phyloP scores from a whole-genome alignment of 805 yeast genomes.

The Kodamaea fukazawae region DNA sequence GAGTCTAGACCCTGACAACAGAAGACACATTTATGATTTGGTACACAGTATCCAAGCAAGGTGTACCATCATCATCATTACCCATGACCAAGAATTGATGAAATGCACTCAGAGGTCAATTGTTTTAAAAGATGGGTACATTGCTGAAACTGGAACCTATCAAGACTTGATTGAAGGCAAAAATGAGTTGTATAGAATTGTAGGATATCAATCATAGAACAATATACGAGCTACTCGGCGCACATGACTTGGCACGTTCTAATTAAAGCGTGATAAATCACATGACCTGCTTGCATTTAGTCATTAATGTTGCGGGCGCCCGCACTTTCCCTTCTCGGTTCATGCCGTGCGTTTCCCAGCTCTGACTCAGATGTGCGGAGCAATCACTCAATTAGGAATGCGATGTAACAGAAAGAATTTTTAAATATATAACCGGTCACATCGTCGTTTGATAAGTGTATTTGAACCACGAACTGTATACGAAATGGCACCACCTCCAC shows the following conservation, averaged over 20 bases:
- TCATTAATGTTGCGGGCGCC: neutral
- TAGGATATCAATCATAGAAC: constrained; percentile 1
- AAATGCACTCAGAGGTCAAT: constrained; percentile 50
- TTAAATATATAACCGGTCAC: neutral
- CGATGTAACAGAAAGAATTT: constrained; percentile 1
- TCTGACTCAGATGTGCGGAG: constrained; percentile 9
- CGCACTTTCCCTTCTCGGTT: constrained; percentile 2
- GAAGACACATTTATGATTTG: constrained; percentile 48
- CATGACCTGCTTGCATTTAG: neutral
- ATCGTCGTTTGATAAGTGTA: too few species aligned
- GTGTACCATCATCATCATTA: constrained; percentile 56
- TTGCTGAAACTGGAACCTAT: constrained; percentile 46
- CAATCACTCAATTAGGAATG: constrained; percentile 1
- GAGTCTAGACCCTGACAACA: constrained; percentile 69
- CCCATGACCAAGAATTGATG: constrained; percentile 74
- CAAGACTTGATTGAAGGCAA: constrained; percentile 19
- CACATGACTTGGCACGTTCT: too few species aligned
- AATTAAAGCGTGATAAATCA: too few species aligned
- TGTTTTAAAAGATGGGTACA: constrained; percentile 46
- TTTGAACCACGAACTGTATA: neutral
- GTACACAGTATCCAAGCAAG: constrained; percentile 29
- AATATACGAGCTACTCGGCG: neutral
- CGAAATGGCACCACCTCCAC: constrained; percentile 58
- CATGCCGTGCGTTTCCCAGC: constrained; percentile 5
- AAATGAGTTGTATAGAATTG: constrained; percentile 24